phyloP scores from a whole-genome alignment of 306 rosid genomes.

The Trichosanthes truncata region DNA sequence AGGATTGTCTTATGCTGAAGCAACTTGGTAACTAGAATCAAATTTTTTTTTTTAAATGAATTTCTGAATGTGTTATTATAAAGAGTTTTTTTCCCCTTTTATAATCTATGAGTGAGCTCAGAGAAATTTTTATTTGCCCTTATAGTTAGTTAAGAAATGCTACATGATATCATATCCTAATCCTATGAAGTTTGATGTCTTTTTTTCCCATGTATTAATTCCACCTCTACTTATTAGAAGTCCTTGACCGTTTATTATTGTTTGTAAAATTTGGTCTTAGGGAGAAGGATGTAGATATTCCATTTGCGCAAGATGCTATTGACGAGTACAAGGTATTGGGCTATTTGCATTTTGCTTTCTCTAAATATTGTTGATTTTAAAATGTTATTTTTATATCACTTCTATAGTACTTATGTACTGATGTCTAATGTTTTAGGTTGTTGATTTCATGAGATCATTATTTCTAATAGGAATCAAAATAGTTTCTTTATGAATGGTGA shows the following conservation, averaged over 20 bases:
- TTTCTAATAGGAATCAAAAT: background rate
- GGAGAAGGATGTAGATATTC: conserved; percentile 92
- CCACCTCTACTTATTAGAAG: background rate
- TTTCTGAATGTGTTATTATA: background rate
- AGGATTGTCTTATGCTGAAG: conserved; percentile 98
- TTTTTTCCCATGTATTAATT: background rate
- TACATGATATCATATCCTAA: background rate
- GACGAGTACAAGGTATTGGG: conserved; percentile 83
- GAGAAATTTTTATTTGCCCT: background rate
- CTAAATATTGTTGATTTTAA: background rate
- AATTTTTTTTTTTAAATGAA: too few relatives aligned
- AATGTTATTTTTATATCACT: background rate
- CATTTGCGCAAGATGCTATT: conserved; percentile 91
- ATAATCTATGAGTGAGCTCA: background rate
- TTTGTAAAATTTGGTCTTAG: conserved; percentile 32
- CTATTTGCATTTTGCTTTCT: conserved; percentile 3
- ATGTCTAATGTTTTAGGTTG: background rate
- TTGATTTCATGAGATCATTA: background rate
- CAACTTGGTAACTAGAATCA: conserved; percentile 57
- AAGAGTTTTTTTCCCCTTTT: background rate
- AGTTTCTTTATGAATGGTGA: background rate
- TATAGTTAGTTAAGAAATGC: background rate
- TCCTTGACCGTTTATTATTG: conserved; percentile 17
- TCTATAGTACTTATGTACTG: background rate
- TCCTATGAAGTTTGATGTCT: background rate